These are phyloP conservation scores for Nitzschia sp. DNA, from an alignment of 108 stramenopile genomes.

Conservation along the genomic window DNA sequence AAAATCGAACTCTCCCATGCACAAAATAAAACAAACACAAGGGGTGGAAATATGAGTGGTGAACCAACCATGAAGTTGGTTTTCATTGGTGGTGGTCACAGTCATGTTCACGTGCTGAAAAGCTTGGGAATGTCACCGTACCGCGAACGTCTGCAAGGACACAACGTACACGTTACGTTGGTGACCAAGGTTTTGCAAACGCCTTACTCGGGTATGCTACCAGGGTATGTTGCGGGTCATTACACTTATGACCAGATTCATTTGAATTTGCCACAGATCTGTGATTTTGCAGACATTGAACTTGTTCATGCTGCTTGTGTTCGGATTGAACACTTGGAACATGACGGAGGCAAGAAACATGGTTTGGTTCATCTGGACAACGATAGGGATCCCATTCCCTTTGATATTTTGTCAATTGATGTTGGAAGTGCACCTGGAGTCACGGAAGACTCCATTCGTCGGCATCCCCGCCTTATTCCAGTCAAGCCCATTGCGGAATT, in stretches of 20 bases:
- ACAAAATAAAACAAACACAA: too few relatives aligned
- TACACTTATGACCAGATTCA: constrained; percentile 73
- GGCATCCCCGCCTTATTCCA: constrained; percentile 42
- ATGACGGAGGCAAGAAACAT: constrained; percentile 9
- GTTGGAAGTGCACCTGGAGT: constrained; percentile 54
- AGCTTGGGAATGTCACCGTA: constrained; percentile 37
- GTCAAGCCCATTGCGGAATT: constrained; percentile 78
- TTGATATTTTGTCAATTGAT: constrained; percentile 68
- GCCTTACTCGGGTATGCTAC: constrained; percentile 86
- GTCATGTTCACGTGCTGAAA: constrained; percentile 78
- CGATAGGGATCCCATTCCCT: constrained; percentile 46
- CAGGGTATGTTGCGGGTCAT: constrained; percentile 78
- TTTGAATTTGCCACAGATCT: constrained; percentile 62
- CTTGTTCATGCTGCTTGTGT: constrained; percentile 59
- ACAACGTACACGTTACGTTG: constrained; percentile 56
- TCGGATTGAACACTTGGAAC: constrained; percentile 27
- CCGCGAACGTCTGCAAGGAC: constrained; percentile 1
- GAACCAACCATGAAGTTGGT: constrained; percentile 25
- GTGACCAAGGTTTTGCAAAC: constrained; percentile 66
- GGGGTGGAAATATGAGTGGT: neutral
- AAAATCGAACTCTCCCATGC: too few relatives aligned
- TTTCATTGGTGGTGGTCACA: constrained; percentile 82
- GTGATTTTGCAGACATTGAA: constrained; percentile 36
- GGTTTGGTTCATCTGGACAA: constrained; percentile 22
- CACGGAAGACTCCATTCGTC: neutral